Evolutionary conservation across 2,329 filamentous ascomycete species (phyloP).

Genomic region (Cladosporium sp.): DNA sequence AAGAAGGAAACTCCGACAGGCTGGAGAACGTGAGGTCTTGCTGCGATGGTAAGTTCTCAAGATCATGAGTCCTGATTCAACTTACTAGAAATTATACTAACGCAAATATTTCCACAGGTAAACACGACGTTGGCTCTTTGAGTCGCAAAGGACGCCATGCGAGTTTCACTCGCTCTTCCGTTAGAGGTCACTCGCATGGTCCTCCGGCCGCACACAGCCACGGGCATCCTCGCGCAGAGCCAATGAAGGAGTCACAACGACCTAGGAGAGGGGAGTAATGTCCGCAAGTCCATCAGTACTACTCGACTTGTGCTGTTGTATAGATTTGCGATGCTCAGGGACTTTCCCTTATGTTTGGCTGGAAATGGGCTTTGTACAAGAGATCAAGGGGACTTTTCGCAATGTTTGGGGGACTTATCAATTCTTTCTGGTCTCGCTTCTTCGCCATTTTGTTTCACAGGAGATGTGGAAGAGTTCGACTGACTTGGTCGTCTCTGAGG

Average conservation of each 20-base stretch:
- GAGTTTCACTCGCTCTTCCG: not conserved
- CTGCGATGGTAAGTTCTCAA: constrained; percentile 77
- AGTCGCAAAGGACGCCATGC: constrained; percentile 8
- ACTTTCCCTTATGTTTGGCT: not conserved
- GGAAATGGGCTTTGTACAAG: not conserved
- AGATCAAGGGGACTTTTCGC: not conserved
- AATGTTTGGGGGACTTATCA: not conserved
- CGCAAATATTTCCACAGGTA: not conserved
- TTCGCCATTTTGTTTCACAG: not conserved
- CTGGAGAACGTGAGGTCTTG: constrained; percentile 96
- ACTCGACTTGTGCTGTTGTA: not conserved
- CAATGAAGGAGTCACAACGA: constrained; percentile 23
- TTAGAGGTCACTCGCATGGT: constrained; percentile 9
- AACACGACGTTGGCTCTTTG: constrained; percentile 16
- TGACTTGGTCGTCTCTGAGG: not conserved
- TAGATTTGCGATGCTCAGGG: not conserved
- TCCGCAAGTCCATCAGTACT: not conserved
- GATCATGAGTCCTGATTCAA: too few relatives aligned
- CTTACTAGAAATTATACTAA: not conserved
- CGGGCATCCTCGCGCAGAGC: constrained; percentile 23
- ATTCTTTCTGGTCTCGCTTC: not conserved
- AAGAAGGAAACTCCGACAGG: constrained; percentile 74
- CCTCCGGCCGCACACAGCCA: constrained; percentile 23
- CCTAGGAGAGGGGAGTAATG: constrained; percentile 25
- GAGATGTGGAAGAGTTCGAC: not conserved